Evolutionary conservation across 805 yeast species (phyloP).

Genomic region (Saccharomycopsis fermentans): DNA sequence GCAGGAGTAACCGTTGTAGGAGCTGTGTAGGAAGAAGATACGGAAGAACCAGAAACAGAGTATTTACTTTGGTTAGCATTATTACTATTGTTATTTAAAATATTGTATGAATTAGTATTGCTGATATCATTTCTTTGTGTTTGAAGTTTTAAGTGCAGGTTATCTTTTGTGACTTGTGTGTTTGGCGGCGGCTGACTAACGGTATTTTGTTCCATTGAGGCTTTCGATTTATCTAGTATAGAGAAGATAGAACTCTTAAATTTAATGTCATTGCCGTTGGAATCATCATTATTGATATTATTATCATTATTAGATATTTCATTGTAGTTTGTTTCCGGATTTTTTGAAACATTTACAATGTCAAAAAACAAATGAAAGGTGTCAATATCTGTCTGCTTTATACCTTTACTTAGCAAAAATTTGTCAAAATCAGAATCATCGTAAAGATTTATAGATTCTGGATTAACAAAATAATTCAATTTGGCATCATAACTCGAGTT

Average conservation of each 20-base stretch:
- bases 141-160: neutral
- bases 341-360: neutral
- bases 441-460: neutral
- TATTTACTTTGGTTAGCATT: neutral
- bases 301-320: neutral
- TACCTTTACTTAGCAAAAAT: slow-evolving; percentile 10
- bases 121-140: neutral
- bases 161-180: neutral
- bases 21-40: neutral
- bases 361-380: slow-evolving; percentile 14
- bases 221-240: neutral
- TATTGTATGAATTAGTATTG: neutral
- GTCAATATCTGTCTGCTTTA: slow-evolving; percentile 8
- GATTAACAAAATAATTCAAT: neutral
- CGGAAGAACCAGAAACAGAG: neutral
- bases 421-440: slow-evolving; percentile 6
- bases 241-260: neutral
- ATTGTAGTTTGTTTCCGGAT: neutral
- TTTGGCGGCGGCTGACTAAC: neutral
- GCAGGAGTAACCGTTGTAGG: neutral
- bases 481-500: neutral
- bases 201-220: neutral
- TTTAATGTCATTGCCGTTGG: neutral
- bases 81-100: neutral
- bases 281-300: neutral